phyloP scores from a whole-genome alignment of 345 rosid genomes.

The Psidium friedrichsthalianum region DNA sequence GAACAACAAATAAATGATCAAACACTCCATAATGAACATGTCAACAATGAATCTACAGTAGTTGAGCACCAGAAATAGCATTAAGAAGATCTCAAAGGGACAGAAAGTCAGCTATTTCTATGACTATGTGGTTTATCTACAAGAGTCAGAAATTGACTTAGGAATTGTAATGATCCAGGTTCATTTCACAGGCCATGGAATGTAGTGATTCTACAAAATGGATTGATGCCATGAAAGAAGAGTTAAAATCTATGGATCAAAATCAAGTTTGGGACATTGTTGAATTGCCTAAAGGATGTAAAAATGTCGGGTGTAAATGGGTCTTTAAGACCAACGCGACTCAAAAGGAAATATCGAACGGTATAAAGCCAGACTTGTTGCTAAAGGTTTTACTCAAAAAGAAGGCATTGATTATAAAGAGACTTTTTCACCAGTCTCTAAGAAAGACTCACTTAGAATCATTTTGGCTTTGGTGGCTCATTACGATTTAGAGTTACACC shows the following conservation, averaged over 20 bases:
- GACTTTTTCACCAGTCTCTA: neutral
- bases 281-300: neutral
- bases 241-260: neutral
- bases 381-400: neutral
- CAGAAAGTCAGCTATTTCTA: neutral
- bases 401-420: neutral
- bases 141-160: neutral
- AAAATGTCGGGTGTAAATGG: neutral
- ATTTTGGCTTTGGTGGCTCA: neutral
- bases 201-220: neutral
- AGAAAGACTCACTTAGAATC: neutral
- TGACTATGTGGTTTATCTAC: constrained; percentile 3
- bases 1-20: too few relatives aligned
- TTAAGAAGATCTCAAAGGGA: too few relatives aligned
- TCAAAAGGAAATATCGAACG: neutral
- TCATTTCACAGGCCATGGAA: neutral
- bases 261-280: neutral
- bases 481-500: neutral
- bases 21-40: too few relatives aligned
- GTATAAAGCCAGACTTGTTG: neutral
- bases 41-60: too few relatives aligned
- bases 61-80: too few relatives aligned
- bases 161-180: neutral
- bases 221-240: neutral
- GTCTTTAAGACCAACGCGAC: neutral